A percentile compares a stretch with the other conserved stretches of the same genome.
Evolutionary conservation across 1,284 basidiomycete genomes (phyloP).

Genomic region (Cryptococcus wingfieldii): DNA sequence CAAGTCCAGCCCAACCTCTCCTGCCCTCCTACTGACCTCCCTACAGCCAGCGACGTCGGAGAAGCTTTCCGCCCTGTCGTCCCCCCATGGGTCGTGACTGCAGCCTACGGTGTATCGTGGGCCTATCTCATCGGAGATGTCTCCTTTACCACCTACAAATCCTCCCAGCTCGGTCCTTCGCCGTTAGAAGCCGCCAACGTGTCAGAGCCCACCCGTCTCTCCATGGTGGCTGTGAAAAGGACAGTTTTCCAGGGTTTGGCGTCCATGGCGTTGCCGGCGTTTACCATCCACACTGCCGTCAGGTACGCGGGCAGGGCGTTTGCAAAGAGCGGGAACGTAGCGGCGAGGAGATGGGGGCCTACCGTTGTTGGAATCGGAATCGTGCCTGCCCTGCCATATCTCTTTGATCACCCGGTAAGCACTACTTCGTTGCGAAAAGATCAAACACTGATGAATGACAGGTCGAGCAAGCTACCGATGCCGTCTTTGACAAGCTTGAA

Average conservation of each 20-base stretch:
- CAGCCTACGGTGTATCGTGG: conserved; percentile 83
- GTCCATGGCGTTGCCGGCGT: conserved; percentile 62
- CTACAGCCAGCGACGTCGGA: conserved; percentile 79
- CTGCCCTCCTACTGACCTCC: not conserved
- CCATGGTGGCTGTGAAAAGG: conserved; percentile 68
- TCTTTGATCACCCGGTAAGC: conserved; percentile 71
- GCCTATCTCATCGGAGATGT: conserved; percentile 72
- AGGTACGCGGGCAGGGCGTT: conserved; percentile 71
- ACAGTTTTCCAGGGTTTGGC: conserved; percentile 83
- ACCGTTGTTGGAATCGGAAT: conserved; percentile 59
- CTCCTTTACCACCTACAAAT: conserved; percentile 86
- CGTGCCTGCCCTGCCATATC: conserved; percentile 72
- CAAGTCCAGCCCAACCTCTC: conserved; percentile 46
- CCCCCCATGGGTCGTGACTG: conserved; percentile 55
- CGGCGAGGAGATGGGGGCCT: conserved; percentile 72
- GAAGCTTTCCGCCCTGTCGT: conserved; percentile 89
- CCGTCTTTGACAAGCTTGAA: conserved; percentile 52
- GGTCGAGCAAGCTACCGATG: conserved; percentile 52
- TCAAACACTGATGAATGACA: conserved; percentile 13
- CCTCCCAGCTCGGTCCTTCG: conserved; percentile 66
- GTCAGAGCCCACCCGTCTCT: conserved; percentile 68
- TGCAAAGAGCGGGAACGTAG: conserved; percentile 59
- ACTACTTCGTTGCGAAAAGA: not conserved
- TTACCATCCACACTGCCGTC: conserved; percentile 82
- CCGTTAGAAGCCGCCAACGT: conserved; percentile 69